Base-by-base conservation (phyloP, 1,284 basidiomycete genomes). In the Meira miltonrushii region DNA sequence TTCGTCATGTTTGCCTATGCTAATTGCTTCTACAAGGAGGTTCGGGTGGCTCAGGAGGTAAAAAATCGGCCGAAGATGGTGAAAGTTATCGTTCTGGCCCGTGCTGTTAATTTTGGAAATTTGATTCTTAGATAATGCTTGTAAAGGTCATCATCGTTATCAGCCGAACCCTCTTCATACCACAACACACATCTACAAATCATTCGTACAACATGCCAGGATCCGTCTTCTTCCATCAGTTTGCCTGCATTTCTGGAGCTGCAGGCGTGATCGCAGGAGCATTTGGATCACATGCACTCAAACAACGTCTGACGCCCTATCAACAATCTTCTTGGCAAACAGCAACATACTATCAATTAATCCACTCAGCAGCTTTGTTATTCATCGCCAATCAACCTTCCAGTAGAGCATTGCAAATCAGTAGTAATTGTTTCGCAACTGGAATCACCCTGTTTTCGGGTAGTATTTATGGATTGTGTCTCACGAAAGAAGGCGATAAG, bases 401-500 rank as follows among this genome's bases (percentile, higher is more conserved):
- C 1, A 13, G 39, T 17, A 28, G 38, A n/a, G 62, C 70, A 0
- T 49, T 65, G 11, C 59, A 63, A 2, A 57, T 68, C 40, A 71
- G 69, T 2, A 60, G 66, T 57, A 67, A 66, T 41, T 69, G 69
- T 1, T 69, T 75, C 43, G 57, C 68, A 9, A 61, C 71, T 9
- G 74, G 74, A 46, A 77, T 77, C 57, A 66, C 70, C 49, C 63
- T 75, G 57, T 77, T 77, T 62, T 68, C 68, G 53, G 73, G 71
- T 39, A 66, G 66, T 9, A 77, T 77, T 63, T 77, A 77, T 41
- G 71, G 67, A 1, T 62, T 75, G 13, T 75, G 73, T 61, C 55
- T 74, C 25, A 68, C 73, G 39, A 64, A 67, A 51, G 59, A 66
- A 21, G 70, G 67, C 15, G 62, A 65, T 55, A 54, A 61, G 10